Evolutionary conservation across 148 eudicot species (phyloP).

Genomic region (Linanthus parryae): DNA sequence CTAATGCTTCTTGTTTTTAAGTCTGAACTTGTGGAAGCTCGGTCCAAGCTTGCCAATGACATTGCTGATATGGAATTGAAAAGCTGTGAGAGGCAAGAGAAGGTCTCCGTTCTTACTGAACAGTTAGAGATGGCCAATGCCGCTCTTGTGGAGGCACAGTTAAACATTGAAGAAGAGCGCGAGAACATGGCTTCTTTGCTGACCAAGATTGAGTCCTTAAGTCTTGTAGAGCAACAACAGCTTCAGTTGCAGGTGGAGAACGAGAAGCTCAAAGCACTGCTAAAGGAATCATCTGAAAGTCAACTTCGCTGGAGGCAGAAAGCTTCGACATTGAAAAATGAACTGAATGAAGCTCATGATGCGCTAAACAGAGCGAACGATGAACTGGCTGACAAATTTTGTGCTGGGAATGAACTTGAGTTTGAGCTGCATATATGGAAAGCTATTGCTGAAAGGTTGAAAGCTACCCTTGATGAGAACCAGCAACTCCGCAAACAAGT

Average conservation of each 20-base stretch:
- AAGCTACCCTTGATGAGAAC: conserved; percentile 40
- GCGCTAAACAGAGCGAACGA: conserved; percentile 41
- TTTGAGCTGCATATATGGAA: conserved; percentile 66
- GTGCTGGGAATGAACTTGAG: conserved; percentile 58
- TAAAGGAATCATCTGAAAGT: conserved; percentile 23
- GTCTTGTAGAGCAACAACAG: conserved; percentile 9
- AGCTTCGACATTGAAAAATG: conserved; percentile 24
- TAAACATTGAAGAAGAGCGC: conserved; percentile 28
- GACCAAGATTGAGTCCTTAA: conserved; percentile 12
- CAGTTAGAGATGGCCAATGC: conserved; percentile 36
- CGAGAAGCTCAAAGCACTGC: conserved; percentile 26
- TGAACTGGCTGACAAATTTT: conserved; percentile 48
- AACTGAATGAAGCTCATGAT: conserved; percentile 30
- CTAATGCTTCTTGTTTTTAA: conserved; percentile 44
- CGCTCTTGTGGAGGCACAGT: conserved; percentile 21
- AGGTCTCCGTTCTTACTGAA: conserved; percentile 19
- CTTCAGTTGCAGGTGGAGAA: no score
- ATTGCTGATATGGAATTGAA: conserved; percentile 8
- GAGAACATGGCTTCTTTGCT: conserved; percentile 20
- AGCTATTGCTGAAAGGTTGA: conserved; percentile 43
- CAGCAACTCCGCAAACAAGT: conserved; percentile 45
- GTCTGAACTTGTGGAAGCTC: no score
- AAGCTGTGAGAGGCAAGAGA: conserved; percentile 14
- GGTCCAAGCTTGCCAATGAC: no score
- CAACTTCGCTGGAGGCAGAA: conserved; percentile 23